Evolutionary conservation across 768 basidiomycete genomes (phyloP).

Genomic region (Kwoniella europaea): DNA sequence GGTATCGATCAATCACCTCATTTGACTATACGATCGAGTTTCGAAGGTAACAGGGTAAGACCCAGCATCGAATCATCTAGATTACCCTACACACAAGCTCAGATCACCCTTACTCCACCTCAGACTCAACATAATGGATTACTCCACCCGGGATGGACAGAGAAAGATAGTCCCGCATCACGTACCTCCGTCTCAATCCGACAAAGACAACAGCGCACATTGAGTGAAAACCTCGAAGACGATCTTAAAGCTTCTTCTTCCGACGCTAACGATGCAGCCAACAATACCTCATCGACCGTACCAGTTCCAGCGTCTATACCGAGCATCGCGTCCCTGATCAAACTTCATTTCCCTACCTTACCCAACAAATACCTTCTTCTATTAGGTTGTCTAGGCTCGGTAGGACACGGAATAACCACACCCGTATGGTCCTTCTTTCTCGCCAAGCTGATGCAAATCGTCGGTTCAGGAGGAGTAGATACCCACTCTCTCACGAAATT

Average conservation of each 20-base stretch:
- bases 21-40: conserved; percentile 3
- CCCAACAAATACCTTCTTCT: conserved; percentile 74
- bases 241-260: conserved; percentile 29
- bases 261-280: conserved; percentile 6
- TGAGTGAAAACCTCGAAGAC: conserved; percentile 35
- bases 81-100: neutral
- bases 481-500: conserved; percentile 35
- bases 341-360: conserved; percentile 68
- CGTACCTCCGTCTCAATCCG: neutral
- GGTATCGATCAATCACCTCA: conserved; percentile 9
- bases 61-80: conserved; percentile 12
- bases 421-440: conserved; percentile 91
- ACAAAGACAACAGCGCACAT: conserved; percentile 20
- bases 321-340: conserved; percentile 38
- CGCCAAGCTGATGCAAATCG: conserved; percentile 70
- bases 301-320: conserved; percentile 7
- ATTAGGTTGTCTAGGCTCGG: conserved; percentile 71
- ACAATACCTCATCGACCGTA: conserved; percentile 1
- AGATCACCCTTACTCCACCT: neutral
- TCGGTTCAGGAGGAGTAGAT: conserved; percentile 56
- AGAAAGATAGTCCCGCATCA: conserved; percentile 2
- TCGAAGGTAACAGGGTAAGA: conserved; percentile 1
- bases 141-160: conserved; percentile 8
- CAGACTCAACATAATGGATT: neutral
- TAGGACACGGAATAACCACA: conserved; percentile 80